phyloP scores from a whole-genome alignment of 2,329 filamentous ascomycete genomes.

The Arthrinium puccinioides region DNA sequence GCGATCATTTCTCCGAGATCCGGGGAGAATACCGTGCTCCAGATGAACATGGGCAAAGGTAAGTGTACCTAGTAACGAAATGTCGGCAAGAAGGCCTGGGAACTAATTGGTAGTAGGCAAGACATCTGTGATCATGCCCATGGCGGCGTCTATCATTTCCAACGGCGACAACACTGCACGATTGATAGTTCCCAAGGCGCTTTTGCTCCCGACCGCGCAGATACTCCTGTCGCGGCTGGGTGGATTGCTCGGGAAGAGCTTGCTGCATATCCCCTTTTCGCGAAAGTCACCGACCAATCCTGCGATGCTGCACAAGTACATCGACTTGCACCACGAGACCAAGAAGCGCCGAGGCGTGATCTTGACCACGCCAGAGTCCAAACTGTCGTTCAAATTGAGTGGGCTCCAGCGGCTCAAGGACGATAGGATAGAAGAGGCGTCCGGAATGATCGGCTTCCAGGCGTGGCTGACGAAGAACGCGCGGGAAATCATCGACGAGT shows the following conservation, averaged over 20 bases:
- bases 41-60: slow-evolving; percentile 60
- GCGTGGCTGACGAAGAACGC: slow-evolving; percentile 18
- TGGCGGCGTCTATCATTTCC: slow-evolving; percentile 39
- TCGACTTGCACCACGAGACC: neutral
- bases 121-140: slow-evolving; percentile 51
- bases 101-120: slow-evolving; percentile 34
- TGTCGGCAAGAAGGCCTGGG: neutral
- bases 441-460: neutral
- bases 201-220: slow-evolving; percentile 52
- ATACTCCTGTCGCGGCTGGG: slow-evolving; percentile 48
- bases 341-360: neutral
- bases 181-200: slow-evolving; percentile 48
- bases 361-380: neutral
- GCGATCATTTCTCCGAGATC: slow-evolving; percentile 51
- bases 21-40: slow-evolving; percentile 50
- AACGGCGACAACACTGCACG: slow-evolving; percentile 39
- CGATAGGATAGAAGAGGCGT: neutral
- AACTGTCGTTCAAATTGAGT: neutral
- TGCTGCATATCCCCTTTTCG: slow-evolving; percentile 53
- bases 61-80: slow-evolving; percentile 1
- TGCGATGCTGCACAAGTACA: slow-evolving; percentile 5
- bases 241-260: slow-evolving; percentile 42
- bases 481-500: slow-evolving; percentile 61
- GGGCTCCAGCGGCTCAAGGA: neutral
- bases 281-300: slow-evolving; percentile 33